A percentile compares a stretch with the other conserved stretches of the same genome.
These are phyloP conservation scores for Massarina eburnea DNA, from an alignment of 2,329 filamentous ascomycete genomes.

Conservation along the genomic window DNA sequence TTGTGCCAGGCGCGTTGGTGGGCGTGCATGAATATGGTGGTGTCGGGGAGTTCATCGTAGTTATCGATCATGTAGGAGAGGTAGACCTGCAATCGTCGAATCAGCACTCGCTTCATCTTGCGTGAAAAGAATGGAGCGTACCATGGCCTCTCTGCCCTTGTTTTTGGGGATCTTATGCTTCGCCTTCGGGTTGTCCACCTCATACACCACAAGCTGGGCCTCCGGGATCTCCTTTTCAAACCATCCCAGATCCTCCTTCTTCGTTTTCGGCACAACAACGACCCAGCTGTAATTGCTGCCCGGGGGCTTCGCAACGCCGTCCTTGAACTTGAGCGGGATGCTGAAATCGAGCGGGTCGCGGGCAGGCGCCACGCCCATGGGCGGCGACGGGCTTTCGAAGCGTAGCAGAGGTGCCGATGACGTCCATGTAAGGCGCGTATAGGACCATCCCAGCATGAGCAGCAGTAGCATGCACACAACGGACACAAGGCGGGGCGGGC, in stretches of 20 bases:
- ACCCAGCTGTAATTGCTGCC: conserved; percentile 41
- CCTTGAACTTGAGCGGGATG: conserved; percentile 35
- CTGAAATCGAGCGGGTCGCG: conserved; percentile 40
- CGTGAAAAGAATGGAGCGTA: conserved; percentile 13
- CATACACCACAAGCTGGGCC: conserved; percentile 50
- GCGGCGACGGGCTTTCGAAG: conserved; percentile 11
- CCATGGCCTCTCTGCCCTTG: conserved; percentile 64
- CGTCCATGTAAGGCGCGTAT: conserved; percentile 18
- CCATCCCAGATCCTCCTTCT: conserved; percentile 42
- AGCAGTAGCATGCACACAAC: conserved; percentile 28
- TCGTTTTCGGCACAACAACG: conserved; percentile 40
- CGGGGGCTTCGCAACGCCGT: conserved; percentile 32
- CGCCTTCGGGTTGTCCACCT: conserved; percentile 54
- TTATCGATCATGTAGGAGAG: conserved; percentile 65
- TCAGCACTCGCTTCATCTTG: conserved; percentile 1
- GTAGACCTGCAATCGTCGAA: conserved; percentile 44
- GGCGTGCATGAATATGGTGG: conserved; percentile 62
- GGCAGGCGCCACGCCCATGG: conserved; percentile 13
- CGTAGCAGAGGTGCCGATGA: conserved; percentile 18
- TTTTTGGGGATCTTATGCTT: conserved; percentile 57
- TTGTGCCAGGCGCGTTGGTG: conserved; percentile 61
- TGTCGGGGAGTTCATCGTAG: conserved; percentile 61
- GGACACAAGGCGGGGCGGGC: conserved; percentile 36
- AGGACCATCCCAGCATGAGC: conserved; percentile 35
- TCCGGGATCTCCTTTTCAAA: conserved; percentile 39